These are phyloP conservation scores for Diaporthe citri DNA, from an alignment of 2,329 filamentous ascomycete species.

Conservation along the genomic window DNA sequence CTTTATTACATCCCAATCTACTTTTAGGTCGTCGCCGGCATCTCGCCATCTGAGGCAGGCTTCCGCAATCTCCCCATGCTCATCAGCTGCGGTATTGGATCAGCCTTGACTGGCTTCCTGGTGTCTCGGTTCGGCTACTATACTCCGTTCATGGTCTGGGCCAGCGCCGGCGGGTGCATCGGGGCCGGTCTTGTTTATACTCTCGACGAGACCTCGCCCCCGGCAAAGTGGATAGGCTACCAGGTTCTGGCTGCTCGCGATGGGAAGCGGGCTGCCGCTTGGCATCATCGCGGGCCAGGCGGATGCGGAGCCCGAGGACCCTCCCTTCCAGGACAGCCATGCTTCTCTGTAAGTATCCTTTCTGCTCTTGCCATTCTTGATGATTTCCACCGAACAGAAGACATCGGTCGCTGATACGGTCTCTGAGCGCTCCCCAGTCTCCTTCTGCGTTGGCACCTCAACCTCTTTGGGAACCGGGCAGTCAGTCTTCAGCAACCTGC, in stretches of 20 bases:
- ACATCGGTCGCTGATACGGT: background rate
- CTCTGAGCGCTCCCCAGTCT: background rate
- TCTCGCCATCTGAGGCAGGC: background rate
- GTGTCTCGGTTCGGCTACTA: slow-evolving; percentile 14
- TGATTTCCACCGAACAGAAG: too few relatives aligned
- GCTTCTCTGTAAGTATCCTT: slow-evolving; percentile 11
- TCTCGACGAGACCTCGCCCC: background rate
- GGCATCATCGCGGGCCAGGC: slow-evolving; percentile 14
- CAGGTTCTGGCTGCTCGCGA: slow-evolving; percentile 17
- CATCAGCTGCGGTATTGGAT: slow-evolving; percentile 2
- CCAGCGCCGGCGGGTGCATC: background rate
- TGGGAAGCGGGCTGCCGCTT: slow-evolving; percentile 2
- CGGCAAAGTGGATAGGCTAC: slow-evolving; percentile 30
- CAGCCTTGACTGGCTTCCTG: background rate
- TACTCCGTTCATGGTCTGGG: slow-evolving; percentile 14
- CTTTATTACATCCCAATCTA: slow-evolving; percentile 24
- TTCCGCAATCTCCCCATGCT: slow-evolving; percentile 27
- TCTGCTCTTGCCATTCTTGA: background rate
- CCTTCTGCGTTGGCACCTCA: slow-evolving; percentile 16
- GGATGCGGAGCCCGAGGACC: background rate
- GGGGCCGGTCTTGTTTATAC: slow-evolving; percentile 5
- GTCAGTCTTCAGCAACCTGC: slow-evolving; percentile 17
- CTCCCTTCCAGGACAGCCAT: slow-evolving; percentile 8
- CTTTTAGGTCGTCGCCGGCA: slow-evolving; percentile 17
- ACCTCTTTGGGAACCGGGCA: background rate